phyloP scores from a whole-genome alignment of 2,329 filamentous ascomycete genomes.

The Exophiala viscosa region DNA sequence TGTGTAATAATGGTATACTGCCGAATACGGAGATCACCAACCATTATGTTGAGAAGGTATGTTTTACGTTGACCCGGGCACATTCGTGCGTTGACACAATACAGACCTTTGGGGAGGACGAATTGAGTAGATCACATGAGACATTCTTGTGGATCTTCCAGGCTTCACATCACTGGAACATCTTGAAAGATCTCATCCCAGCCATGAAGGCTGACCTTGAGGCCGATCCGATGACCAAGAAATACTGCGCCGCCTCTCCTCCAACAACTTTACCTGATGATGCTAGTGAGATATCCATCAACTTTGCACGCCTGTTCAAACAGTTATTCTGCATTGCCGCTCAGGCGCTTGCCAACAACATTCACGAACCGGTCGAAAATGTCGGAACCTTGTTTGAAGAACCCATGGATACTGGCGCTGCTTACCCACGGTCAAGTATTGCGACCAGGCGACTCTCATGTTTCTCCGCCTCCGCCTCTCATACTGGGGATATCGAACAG shows the following conservation, averaged over 20 bases:
- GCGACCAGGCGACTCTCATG: constrained; percentile 27
- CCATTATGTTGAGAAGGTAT: constrained; percentile 65
- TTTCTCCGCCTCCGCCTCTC: constrained; percentile 30
- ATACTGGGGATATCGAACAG: constrained; percentile 34
- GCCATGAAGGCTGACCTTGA: constrained; percentile 71
- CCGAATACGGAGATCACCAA: constrained; percentile 68
- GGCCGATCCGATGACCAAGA: constrained; percentile 39
- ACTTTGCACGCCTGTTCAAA: constrained; percentile 74
- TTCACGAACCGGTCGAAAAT: constrained; percentile 60
- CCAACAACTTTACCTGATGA: constrained; percentile 27
- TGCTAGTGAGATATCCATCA: constrained; percentile 42
- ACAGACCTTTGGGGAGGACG: constrained; percentile 61
- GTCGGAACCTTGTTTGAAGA: constrained; percentile 72
- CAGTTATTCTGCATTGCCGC: constrained; percentile 81
- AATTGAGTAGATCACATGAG: constrained; percentile 71
- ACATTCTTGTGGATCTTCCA: constrained; percentile 86
- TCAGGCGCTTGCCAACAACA: constrained; percentile 64
- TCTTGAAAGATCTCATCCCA: constrained; percentile 63
- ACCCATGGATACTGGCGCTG: constrained; percentile 62
- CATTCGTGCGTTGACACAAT: constrained; percentile 5
- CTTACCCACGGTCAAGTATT: not conserved
- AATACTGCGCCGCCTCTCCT: constrained; percentile 17
- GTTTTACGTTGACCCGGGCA: constrained; percentile 7
- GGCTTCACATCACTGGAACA: constrained; percentile 72
- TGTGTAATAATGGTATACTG: constrained; percentile 43